Base-by-base conservation (phyloP, 352 stramenopile species). In the Lagenidium sp. region DNA sequence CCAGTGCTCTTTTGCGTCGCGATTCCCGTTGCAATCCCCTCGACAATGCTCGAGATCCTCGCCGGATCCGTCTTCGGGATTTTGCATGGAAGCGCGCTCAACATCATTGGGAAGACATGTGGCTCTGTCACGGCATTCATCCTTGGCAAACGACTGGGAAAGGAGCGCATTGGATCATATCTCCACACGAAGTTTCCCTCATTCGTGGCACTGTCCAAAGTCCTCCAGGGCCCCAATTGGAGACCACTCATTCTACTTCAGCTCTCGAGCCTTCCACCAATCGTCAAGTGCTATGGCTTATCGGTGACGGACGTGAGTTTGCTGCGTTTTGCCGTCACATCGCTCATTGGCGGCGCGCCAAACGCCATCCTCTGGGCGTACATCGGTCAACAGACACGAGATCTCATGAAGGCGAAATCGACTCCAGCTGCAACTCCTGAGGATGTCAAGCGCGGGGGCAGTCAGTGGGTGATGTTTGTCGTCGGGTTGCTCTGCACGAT, bases 211-310 rank as follows among this genome's bases (percentile, higher is more conserved):
- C 44, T 89, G 20, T 51, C 68, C 1, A 56, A 47, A 5, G 68
- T 86, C 19, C 39, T 89, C 7, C 52, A 81, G 58, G 77, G 58
- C 20, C 60, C 71, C 12, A 84, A 63, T 44, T 84, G 74, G 76
- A 89, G 84, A 45, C 71, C 71, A 12, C 55, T 89, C 23, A 26
- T 89, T 29, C 55, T 85, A 22, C 63, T 86, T 13, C 77, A 89
- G 46, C 62, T 89, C 32, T 82, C 77, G 2, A 84, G 74, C 28
- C 50, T 86, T 7, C 77, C 73, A n/a, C 60, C 83, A 20, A 57
- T 78, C 7, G 57, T 85, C 50, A 89, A 86, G 46, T 85, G 65
- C 57, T 89, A 84, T 53, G 73, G 70, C 26, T 61, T 89, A 11
- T 69, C 76, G 25, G 72, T 89, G 25, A 77, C 71, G 1, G 67